These are phyloP conservation scores for Acanthamoeba lenticulata DNA, from an alignment of 208 protist species.

Conservation along the genomic window DNA sequence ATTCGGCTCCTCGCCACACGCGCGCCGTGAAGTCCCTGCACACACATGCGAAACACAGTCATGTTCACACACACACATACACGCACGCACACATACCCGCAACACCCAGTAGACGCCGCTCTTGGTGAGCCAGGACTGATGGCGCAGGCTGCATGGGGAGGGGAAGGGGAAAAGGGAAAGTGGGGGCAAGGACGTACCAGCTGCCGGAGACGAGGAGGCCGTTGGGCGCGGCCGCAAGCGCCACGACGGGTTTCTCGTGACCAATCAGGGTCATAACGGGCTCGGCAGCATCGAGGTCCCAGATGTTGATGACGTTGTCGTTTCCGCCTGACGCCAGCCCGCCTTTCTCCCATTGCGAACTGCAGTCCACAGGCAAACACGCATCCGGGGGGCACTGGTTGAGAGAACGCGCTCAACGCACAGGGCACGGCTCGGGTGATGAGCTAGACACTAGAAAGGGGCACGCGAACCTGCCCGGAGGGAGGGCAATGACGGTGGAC, in stretches of 20 bases:
- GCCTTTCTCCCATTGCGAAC: background rate
- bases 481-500: slow-evolving; percentile 56
- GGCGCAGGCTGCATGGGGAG: background rate
- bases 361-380: background rate
- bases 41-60: background rate
- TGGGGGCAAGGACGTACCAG: slow-evolving; percentile 62
- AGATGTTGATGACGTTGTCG: slow-evolving; percentile 76
- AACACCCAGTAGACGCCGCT: background rate
- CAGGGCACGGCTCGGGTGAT: too few relatives aligned
- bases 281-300: background rate
- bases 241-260: slow-evolving; percentile 73
- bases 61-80: background rate
- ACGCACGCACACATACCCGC: background rate
- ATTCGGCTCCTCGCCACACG: slow-evolving; percentile 74
- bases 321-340: slow-evolving; percentile 76
- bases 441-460: background rate
- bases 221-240: slow-evolving; percentile 61
- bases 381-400: background rate
- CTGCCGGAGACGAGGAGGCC: slow-evolving; percentile 77
- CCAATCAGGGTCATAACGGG: slow-evolving; percentile 72
- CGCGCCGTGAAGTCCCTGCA: slow-evolving; percentile 64
- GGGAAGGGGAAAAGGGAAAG: background rate
- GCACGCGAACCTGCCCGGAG: background rate
- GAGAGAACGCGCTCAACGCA: too few relatives aligned
- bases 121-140: background rate